These are phyloP conservation scores for Pseudogymnoascus sp. DNA, from an alignment of 2,329 filamentous ascomycete genomes.

Conservation along the genomic window DNA sequence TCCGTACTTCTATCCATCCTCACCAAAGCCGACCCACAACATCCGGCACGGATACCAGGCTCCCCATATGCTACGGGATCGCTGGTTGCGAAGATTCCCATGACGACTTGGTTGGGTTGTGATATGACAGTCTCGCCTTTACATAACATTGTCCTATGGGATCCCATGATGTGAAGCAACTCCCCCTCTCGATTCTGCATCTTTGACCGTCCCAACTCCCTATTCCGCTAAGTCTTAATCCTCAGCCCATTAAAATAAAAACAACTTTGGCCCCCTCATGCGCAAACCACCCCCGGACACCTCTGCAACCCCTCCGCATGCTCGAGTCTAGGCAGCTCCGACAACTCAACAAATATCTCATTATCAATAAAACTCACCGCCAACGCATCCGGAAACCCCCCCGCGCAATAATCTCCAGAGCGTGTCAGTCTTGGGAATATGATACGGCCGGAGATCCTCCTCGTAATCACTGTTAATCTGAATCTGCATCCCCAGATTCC, in stretches of 20 bases:
- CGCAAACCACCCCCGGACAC: background rate
- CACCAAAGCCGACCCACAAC: background rate
- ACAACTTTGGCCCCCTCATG: background rate
- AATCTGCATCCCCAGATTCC: background rate
- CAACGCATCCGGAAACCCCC: background rate
- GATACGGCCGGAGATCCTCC: background rate
- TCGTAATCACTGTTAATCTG: background rate
- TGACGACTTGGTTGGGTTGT: background rate
- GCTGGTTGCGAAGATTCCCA: background rate
- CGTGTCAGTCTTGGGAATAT: background rate
- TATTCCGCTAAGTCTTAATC: background rate
- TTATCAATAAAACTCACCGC: background rate
- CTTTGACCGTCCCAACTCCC: background rate
- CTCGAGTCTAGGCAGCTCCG: background rate
- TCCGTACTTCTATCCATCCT: background rate
- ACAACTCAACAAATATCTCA: background rate
- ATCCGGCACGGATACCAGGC: background rate
- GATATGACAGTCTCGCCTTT: background rate
- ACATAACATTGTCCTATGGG: background rate
- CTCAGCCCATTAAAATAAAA: background rate
- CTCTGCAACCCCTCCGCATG: background rate
- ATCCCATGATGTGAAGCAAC: background rate
- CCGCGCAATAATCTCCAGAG: background rate
- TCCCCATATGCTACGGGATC: background rate
- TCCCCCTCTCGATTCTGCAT: background rate